Conservation (phyloP, 2,329 filamentous ascomycete genomes). For the Scolecobasidium constrictum region DNA sequence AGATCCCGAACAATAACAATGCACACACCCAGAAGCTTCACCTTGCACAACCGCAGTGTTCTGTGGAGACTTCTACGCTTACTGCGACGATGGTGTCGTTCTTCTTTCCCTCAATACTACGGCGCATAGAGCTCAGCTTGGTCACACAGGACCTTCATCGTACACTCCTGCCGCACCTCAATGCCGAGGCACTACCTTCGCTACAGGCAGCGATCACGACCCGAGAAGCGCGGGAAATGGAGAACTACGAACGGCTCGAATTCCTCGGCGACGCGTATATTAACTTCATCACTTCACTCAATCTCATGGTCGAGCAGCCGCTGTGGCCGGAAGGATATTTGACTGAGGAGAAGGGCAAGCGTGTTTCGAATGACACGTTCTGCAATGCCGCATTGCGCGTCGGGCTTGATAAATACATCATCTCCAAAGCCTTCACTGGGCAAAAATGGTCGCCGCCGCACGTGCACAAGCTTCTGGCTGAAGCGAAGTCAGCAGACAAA, state of each 20-base stretch:
- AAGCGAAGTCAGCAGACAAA: constrained; percentile 8
- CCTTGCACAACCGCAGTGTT: background rate
- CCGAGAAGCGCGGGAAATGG: constrained; percentile 45
- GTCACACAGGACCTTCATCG: constrained; percentile 50
- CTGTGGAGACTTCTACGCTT: background rate
- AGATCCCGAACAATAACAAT: background rate
- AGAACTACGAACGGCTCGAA: constrained; percentile 74
- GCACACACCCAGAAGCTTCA: background rate
- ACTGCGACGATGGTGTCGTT: constrained; percentile 33
- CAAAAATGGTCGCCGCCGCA: constrained; percentile 63
- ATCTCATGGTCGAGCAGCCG: constrained; percentile 49
- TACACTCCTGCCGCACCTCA: constrained; percentile 42
- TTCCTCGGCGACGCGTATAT: constrained; percentile 78
- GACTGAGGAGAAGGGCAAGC: constrained; percentile 52
- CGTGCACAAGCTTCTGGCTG: constrained; percentile 30
- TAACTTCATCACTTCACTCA: constrained; percentile 60
- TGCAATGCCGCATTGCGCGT: constrained; percentile 50
- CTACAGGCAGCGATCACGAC: constrained; percentile 62
- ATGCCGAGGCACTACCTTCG: constrained; percentile 42
- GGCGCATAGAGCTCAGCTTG: constrained; percentile 55
- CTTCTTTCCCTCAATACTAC: constrained; percentile 62
- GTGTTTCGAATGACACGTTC: constrained; percentile 68
- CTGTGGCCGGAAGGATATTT: constrained; percentile 70
- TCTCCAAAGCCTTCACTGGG: constrained; percentile 56
- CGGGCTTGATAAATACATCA: constrained; percentile 63